Evolutionary conservation across 2,329 filamentous ascomycete genomes (phyloP).

Genomic region (Chrysoporthe cubensis): DNA sequence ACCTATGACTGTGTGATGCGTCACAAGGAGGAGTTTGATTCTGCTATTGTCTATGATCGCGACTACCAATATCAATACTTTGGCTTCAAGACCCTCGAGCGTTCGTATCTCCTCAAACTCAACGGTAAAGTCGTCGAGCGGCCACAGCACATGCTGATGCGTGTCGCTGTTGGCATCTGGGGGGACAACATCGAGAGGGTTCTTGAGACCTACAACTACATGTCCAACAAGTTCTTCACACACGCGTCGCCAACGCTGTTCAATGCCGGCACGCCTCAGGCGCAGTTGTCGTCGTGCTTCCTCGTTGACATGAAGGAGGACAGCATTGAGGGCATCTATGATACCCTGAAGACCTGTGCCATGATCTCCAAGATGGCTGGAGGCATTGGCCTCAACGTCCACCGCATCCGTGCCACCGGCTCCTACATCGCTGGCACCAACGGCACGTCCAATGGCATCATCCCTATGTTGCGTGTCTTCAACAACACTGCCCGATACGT

Average conservation of each 20-base stretch:
- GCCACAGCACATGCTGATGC: conserved; percentile 99
- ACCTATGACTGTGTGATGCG: conserved; percentile 94
- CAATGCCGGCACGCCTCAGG: conserved; percentile 93
- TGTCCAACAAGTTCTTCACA: conserved; percentile 98
- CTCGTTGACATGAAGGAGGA: conserved; percentile 99
- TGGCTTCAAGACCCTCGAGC: conserved; percentile 98
- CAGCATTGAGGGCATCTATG: conserved; percentile 98
- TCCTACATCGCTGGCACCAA: conserved; percentile 99
- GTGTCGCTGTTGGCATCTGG: conserved; percentile 96
- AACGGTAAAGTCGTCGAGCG: conserved; percentile 96
- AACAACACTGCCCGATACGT: conserved; percentile 99
- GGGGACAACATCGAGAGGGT: conserved; percentile 92
- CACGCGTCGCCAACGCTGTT: conserved; percentile 98
- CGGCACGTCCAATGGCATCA: conserved; percentile 94
- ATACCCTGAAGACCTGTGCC: conserved; percentile 97
- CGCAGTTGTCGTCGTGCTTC: conserved; percentile 97
- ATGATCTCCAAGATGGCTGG: conserved; percentile 99
- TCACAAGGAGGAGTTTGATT: conserved; percentile 96
- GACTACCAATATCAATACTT: conserved; percentile 99
- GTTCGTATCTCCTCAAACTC: conserved; percentile 94
- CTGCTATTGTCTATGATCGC: conserved; percentile 97
- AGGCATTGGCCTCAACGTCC: conserved; percentile 94
- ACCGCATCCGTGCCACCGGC: conserved; percentile 94
- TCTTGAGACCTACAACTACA: conserved; percentile 97
- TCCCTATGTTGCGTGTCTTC: conserved; percentile 98